Percentiles rank a stretch among this genome's conserved stretches.
Evolutionary conservation across 495 filamentous ascomycete genomes (phyloP).

Genomic region (Daldinia decipiens): DNA sequence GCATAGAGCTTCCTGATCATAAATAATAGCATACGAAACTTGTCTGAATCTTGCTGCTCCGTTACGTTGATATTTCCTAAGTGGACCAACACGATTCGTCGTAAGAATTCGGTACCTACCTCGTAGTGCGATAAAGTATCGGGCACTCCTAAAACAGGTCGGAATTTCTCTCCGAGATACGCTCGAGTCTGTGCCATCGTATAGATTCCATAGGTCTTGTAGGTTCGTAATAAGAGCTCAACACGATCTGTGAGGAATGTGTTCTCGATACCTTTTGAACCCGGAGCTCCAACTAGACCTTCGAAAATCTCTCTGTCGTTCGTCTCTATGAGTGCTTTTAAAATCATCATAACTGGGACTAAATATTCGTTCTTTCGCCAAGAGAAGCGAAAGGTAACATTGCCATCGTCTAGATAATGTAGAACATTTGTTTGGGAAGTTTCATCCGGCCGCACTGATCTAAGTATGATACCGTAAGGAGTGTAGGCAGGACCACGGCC

Average conservation of each 20-base stretch:
- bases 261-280: conserved; percentile 80
- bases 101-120: conserved; percentile 86
- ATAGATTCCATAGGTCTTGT: conserved; percentile 87
- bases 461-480: conserved; percentile 86
- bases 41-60: conserved; percentile 83
- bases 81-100: conserved; percentile 90
- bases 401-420: conserved; percentile 94
- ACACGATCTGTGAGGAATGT: conserved; percentile 95
- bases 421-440: conserved; percentile 97
- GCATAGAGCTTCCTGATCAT: conserved; percentile 97
- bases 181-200: conserved; percentile 78
- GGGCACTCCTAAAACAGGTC: conserved; percentile 81
- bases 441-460: conserved; percentile 92
- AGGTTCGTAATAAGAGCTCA: conserved; percentile 89
- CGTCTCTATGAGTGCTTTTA: conserved; percentile 94
- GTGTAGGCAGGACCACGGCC: conserved; percentile 88
- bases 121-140: conserved; percentile 86
- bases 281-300: conserved; percentile 76
- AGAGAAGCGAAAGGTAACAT: conserved; percentile 95
- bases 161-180: conserved; percentile 89
- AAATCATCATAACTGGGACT: conserved; percentile 92
- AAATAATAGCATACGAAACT: conserved; percentile 93
- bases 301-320: conserved; percentile 97
- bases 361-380: conserved; percentile 98
- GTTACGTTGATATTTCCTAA: conserved; percentile 84